Evolutionary conservation across 345 rosid genomes (phyloP), one percentile per base, ranked within the genome.

Genomic region (Eucalyptus microcorys): DNA sequence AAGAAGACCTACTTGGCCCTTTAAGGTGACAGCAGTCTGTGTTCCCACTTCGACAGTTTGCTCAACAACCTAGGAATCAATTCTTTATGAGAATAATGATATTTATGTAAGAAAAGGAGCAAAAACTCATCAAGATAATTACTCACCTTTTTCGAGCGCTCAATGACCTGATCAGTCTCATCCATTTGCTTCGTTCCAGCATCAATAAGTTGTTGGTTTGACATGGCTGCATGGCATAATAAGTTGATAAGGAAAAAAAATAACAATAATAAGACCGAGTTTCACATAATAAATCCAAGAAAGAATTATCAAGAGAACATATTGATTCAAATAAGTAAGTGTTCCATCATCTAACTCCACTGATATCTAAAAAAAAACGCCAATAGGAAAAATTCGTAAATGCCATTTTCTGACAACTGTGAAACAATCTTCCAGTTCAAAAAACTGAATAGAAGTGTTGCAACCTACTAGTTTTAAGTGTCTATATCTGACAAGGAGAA

Each of bases 21-120:
- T 97, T 55, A 98, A 89, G 89, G 95, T 95, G 53, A 88, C 94
- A 76, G 99, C 99, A 89, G 99, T 97, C 89, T 98, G 99, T 86
- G 98, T 96, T 93, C 99, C 99, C 90, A 98, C 99, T 93, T 98
- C 99, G n/a, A 98, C 4, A 89, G 99, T 98, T 96, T 97, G 99
- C 89, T 95, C 95, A 88, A 98, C 99, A 92, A 95, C 99, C 99
- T 98, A 89, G 26, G 61, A 34, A 89, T 47, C 47, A 40, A 76
- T 40, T 40, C 15, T 3, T 40, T 43, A 76, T 76, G 47, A 76
- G 84, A 76, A 76, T 76, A 76, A 40, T 40, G 47, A 76, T 24
- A 76, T 40, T 43, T 40, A 40, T 40, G 30, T 22, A 10, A 86
- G 87, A 68, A 37, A 24, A 53, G 91, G 88, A 26, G 24, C 52